Conservation (phyloP, 1,284 basidiomycete species). For the Moesziomyces sp. region DNA sequence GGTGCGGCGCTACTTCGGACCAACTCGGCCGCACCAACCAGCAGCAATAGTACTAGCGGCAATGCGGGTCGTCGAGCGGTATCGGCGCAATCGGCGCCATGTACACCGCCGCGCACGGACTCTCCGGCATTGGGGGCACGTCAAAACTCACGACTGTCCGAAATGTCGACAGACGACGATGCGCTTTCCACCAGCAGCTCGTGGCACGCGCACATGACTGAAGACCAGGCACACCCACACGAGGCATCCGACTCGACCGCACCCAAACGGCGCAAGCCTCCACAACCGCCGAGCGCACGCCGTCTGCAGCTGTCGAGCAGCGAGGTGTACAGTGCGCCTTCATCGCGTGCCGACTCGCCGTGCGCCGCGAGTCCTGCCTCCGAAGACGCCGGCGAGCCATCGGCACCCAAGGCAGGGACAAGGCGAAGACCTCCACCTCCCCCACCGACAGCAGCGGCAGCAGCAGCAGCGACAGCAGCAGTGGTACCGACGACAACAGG, state of each 20-base stretch:
- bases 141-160: conserved; percentile 4
- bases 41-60: conserved; percentile 2
- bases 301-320: conserved; percentile 15
- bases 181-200: conserved; percentile 24
- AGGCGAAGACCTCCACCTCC: conserved; percentile 15
- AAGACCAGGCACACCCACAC: conserved; percentile 6
- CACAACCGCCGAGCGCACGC: conserved; percentile 23
- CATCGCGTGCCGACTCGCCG: conserved; percentile 2
- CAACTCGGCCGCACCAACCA: conserved; percentile 19
- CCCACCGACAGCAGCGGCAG: conserved; percentile 1
- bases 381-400: conserved; percentile 6
- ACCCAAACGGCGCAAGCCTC: conserved; percentile 24
- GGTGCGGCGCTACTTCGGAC: conserved; percentile 11
- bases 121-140: conserved; percentile 13
- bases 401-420: neutral
- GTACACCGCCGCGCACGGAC: conserved; percentile 39
- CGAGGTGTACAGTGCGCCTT: conserved; percentile 3
- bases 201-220: conserved; percentile 51
- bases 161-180: conserved; percentile 14
- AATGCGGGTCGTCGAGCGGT: conserved; percentile 10
- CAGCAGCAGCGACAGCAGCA: neutral
- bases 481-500: neutral
- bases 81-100: conserved; percentile 40
- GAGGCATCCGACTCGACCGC: conserved; percentile 15
- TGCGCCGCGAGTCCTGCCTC: conserved; percentile 1